Conservation (phyloP, 2,329 filamentous ascomycete species). For the Shiraia bambusicola region DNA sequence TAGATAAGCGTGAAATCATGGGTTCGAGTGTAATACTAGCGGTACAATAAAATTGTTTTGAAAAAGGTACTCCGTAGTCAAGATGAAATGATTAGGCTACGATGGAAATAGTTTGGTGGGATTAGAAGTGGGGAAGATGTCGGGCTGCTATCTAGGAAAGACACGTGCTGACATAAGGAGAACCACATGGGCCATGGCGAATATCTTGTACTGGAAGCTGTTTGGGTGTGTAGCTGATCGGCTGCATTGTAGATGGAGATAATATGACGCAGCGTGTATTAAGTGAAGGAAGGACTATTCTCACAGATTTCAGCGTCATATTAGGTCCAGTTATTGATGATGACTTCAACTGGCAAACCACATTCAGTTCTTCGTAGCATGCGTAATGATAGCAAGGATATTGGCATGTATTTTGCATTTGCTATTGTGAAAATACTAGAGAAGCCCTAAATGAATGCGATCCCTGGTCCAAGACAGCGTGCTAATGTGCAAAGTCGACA, state of each 20-base stretch:
- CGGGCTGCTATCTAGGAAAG: constrained; percentile 61
- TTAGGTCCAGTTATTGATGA: constrained; percentile 32
- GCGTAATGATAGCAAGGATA: constrained; percentile 51
- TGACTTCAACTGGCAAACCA: constrained; percentile 49
- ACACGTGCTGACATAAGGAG: constrained; percentile 57
- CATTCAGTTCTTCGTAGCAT: constrained; percentile 54
- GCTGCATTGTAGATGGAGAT: constrained; percentile 10
- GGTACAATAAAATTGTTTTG: too few species aligned
- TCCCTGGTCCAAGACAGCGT: too few species aligned
- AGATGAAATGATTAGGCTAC: too few species aligned
- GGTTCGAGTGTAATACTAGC: not conserved
- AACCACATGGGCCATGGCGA: constrained; percentile 58
- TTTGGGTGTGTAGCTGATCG: constrained; percentile 8
- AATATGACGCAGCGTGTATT: constrained; percentile 38
- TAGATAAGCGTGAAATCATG: constrained; percentile 17
- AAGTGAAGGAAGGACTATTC: constrained; percentile 32
- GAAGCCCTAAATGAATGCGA: too few species aligned
- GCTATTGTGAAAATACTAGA: constrained; percentile 53
- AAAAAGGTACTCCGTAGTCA: too few species aligned
- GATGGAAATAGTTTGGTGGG: constrained; percentile 48
- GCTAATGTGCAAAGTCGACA: too few species aligned
- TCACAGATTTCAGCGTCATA: constrained; percentile 41
- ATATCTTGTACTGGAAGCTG: constrained; percentile 56
- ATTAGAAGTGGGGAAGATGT: constrained; percentile 53
- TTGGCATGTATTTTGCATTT: constrained; percentile 49